These are phyloP conservation scores for Pseudozyma tsukubaensis DNA, from an alignment of 1,284 basidiomycete genomes.

Conservation along the genomic window DNA sequence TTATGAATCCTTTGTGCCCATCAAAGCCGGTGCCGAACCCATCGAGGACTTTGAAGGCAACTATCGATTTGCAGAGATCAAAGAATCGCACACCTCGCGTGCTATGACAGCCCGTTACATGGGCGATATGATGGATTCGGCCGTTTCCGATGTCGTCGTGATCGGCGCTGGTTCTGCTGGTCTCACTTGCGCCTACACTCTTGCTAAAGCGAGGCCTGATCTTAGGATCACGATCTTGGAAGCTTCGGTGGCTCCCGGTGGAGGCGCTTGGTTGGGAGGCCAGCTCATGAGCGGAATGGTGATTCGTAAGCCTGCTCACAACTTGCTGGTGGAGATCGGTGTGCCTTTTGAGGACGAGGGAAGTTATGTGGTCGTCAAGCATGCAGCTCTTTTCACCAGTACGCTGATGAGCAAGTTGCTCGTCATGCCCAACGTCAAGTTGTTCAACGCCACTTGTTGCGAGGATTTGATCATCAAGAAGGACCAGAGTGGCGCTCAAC, in stretches of 20 bases:
- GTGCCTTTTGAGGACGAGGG: constrained; percentile 86
- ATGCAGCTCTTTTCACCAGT: constrained; percentile 75
- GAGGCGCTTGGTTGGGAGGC: constrained; percentile 72
- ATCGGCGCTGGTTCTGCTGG: constrained; percentile 84
- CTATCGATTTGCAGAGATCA: constrained; percentile 65
- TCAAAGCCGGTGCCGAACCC: constrained; percentile 60
- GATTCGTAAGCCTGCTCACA: constrained; percentile 81
- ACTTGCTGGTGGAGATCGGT: constrained; percentile 79
- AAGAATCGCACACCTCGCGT: constrained; percentile 62
- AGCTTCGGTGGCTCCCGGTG: constrained; percentile 82
- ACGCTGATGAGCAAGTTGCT: constrained; percentile 81
- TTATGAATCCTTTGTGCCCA: constrained; percentile 53
- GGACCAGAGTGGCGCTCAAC: constrained; percentile 70
- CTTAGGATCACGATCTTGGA: constrained; percentile 84
- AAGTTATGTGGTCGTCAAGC: constrained; percentile 70
- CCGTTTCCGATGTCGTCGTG: constrained; percentile 82
- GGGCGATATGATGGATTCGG: constrained; percentile 67
- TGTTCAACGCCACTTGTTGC: constrained; percentile 70
- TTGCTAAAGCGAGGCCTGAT: constrained; percentile 78
- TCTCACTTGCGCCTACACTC: constrained; percentile 79
- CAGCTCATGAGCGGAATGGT: constrained; percentile 89
- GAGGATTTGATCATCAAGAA: constrained; percentile 68
- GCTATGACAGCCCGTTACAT: constrained; percentile 65
- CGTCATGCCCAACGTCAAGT: constrained; percentile 75
- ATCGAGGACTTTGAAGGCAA: constrained; percentile 62